These are phyloP conservation scores for Erysimum pusillum DNA, from an alignment of 441 rosid genomes.

Conservation along the genomic window DNA sequence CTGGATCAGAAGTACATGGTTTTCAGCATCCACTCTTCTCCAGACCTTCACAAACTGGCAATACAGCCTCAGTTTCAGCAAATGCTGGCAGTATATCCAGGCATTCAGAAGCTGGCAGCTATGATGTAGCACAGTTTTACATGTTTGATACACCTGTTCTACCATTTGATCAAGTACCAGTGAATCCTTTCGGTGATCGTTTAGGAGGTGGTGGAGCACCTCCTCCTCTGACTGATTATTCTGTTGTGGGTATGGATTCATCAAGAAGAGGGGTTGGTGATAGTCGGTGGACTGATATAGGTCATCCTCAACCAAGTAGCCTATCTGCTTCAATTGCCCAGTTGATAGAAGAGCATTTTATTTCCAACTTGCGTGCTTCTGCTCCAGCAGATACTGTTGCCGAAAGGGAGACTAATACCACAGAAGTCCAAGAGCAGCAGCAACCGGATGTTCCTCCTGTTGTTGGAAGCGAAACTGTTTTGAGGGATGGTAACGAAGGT, in stretches of 20 bases:
- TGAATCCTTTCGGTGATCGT: constrained; percentile 79
- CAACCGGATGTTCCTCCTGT: constrained; percentile 57
- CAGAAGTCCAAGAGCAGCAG: constrained; percentile 71
- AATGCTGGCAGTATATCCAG: constrained; percentile 75
- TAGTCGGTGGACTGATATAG: constrained; percentile 97
- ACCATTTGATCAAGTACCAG: constrained; percentile 77
- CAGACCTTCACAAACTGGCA: constrained; percentile 84
- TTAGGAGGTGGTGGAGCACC: constrained; percentile 75
- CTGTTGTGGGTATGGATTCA: constrained; percentile 79
- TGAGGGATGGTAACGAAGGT: constrained; percentile 59
- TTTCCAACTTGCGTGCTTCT: constrained; percentile 68
- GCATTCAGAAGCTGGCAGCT: constrained; percentile 85
- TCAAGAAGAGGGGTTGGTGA: constrained; percentile 88
- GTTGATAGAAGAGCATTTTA: constrained; percentile 87
- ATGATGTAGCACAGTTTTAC: constrained; percentile 87
- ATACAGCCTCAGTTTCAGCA: constrained; percentile 72
- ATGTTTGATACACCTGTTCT: constrained; percentile 96
- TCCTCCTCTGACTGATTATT: constrained; percentile 86
- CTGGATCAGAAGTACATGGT: constrained; percentile 82
- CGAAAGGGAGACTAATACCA: constrained; percentile 73
- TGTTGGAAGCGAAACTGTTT: constrained; percentile 58
- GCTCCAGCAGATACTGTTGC: constrained; percentile 58
- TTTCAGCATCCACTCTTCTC: constrained; percentile 94
- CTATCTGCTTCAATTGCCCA: constrained; percentile 92
- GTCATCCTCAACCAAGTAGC: constrained; percentile 88